Conservation (phyloP, 495 filamentous ascomycete species). For the Chaetomium tenue region DNA sequence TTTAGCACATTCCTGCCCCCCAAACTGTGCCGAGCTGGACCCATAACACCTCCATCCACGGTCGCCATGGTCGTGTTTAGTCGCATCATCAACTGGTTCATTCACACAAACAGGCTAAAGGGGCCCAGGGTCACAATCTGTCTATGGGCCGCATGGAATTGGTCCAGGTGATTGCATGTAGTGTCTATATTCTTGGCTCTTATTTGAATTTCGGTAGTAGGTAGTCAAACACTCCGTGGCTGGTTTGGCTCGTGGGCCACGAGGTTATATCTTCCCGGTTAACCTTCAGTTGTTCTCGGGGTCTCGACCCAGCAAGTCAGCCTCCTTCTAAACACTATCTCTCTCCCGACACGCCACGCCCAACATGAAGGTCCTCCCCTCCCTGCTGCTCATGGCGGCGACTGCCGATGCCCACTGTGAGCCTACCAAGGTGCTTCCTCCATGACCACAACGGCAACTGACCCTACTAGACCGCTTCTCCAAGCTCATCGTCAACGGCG, state of each 20-base stretch:
- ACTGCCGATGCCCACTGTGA: conserved; percentile 18
- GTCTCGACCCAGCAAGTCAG: background rate
- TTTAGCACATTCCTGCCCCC: no score
- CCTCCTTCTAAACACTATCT: background rate
- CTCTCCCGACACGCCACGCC: background rate
- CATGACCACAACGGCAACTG: background rate
- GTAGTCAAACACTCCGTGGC: background rate
- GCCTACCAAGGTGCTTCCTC: background rate
- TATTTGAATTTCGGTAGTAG: background rate
- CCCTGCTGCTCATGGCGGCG: conserved; percentile 17
- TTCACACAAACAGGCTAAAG: conserved; percentile 4
- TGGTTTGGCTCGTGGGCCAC: background rate
- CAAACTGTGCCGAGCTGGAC: no score
- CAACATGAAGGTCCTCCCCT: conserved; percentile 9
- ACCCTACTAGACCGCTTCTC: conserved; percentile 40
- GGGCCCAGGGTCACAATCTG: background rate
- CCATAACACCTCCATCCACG: no score
- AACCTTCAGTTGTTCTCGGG: background rate
- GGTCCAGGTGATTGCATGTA: background rate
- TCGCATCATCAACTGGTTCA: background rate
- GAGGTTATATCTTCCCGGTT: background rate
- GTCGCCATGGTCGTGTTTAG: no score
- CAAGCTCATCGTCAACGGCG: conserved; percentile 39
- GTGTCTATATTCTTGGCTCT: background rate
- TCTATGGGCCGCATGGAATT: background rate